Base-by-base conservation (phyloP, 2,329 filamentous ascomycete species). In the Pseudogymnoascus sp. region DNA sequence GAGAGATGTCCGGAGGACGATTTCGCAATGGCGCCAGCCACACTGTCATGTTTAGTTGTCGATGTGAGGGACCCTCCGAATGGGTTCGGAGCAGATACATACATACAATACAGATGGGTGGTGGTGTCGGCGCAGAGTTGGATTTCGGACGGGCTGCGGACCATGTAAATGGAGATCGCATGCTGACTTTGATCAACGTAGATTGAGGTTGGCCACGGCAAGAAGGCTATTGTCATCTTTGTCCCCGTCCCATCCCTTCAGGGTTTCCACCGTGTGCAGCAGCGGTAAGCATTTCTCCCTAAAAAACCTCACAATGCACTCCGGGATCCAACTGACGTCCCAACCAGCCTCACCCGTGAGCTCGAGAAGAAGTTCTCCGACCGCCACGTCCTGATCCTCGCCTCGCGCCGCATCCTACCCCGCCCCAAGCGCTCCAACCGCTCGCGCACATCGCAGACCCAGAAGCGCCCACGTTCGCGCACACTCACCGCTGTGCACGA, bases 361-460 rank as follows among this genome's bases (percentile, higher is more conserved):
- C 93, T 99, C 78, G 95, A 99, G 90, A 99, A 99, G 92, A 99
- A 99, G 86, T 99, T 99, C 91, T 97, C 95, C 71, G 95, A 99
- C 87, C 95, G 95, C 82, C 95, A 99, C 82, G 95, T 99, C 80
- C 86, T 99, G 80, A 92, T 99, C 87, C 89, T 99, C 75, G 95
- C 95, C 75, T 96, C 93, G 77, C 95, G 95, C 87, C 95, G 95
- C 82, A 99, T 99, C 77, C 87, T 99, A 68, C 93, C 95, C 79
- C 92, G 93, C 80, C 95, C 95, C 80, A 97, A 97, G 91, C 93
- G 93, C 79, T 96, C 92, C 79, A 91, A 88, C 85, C 93, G 92
- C 84, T 91, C 89, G 73, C 93, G 95, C 86, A 93, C 93, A 83
- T 91, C 85, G 78, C 93, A 95, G 83, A 97, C 87, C 77, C 95